A percentile compares a stretch with the other conserved stretches of the same genome.
phyloP scores from a whole-genome alignment of 2,329 filamentous ascomycete genomes.

The Alternaria angustiovoidea region DNA sequence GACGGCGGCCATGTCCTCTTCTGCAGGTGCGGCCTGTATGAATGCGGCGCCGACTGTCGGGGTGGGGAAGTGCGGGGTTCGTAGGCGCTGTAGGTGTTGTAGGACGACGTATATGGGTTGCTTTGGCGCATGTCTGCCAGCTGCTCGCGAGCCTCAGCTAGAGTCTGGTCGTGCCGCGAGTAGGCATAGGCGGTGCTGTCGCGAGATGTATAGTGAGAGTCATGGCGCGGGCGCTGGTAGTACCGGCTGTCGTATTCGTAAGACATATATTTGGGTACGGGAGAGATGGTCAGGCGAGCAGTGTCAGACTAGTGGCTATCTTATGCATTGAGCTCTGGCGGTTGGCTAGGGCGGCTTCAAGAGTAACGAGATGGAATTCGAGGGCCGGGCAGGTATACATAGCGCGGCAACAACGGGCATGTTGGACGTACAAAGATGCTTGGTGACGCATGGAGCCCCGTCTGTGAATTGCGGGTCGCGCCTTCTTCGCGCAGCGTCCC shows the following conservation, averaged over 20 bases:
- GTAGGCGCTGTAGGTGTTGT: slow-evolving; percentile 39
- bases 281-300: slow-evolving; percentile 22
- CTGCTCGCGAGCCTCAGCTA: slow-evolving; percentile 26
- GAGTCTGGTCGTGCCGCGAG: slow-evolving; percentile 25
- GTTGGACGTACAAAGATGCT: slow-evolving; percentile 16
- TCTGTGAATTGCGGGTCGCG: slow-evolving; percentile 16
- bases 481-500: slow-evolving; percentile 9
- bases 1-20: slow-evolving; percentile 62
- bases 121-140: slow-evolving; percentile 36
- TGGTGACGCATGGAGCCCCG: slow-evolving; percentile 21
- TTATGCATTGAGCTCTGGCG: slow-evolving; percentile 7
- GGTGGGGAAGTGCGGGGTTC: slow-evolving; percentile 43
- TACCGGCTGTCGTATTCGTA: slow-evolving; percentile 38
- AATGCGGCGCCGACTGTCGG: slow-evolving; percentile 23
- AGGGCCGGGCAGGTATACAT: slow-evolving; percentile 15
- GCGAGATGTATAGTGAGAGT: slow-evolving; percentile 37
- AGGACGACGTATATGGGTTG: slow-evolving; percentile 29
- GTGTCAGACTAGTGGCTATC: slow-evolving; percentile 13
- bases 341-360: slow-evolving; percentile 11
- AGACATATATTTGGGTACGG: slow-evolving; percentile 28
- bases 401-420: slow-evolving; percentile 17
- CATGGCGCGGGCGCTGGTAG: slow-evolving; percentile 33
- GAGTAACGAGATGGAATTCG: slow-evolving; percentile 2
- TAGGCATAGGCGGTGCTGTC: slow-evolving; percentile 34
- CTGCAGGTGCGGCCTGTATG: slow-evolving; percentile 29